Evolutionary conservation across 495 filamentous ascomycete genomes (phyloP).

Genomic region (Neurospora sp.): DNA sequence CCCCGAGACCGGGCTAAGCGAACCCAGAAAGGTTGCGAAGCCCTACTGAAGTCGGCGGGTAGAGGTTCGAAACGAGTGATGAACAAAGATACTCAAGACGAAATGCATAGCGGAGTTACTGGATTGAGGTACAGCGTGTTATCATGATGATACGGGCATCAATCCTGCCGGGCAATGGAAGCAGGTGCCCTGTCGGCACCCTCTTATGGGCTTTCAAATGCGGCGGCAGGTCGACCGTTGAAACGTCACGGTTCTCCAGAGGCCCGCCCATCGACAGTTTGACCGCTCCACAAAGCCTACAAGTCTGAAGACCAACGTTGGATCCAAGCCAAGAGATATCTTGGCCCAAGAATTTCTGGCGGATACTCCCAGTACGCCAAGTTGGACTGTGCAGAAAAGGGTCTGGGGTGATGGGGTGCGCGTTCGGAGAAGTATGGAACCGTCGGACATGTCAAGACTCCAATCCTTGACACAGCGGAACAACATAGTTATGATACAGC

Average conservation of each 20-base stretch:
- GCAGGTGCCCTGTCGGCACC: background rate
- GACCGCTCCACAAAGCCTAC: background rate
- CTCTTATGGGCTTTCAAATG: background rate
- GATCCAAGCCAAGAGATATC: background rate
- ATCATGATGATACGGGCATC: background rate
- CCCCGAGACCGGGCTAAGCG: slow-evolving; percentile 63
- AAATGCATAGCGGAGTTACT: background rate
- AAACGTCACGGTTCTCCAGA: background rate
- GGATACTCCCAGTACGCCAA: background rate
- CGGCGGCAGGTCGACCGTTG: background rate
- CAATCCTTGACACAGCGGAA: background rate
- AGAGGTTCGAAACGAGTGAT: background rate
- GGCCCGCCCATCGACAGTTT: background rate
- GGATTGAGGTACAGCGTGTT: background rate
- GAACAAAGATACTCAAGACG: background rate
- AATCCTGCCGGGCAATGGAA: background rate
- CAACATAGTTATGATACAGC: background rate
- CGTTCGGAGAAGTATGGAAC: background rate
- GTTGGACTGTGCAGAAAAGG: background rate
- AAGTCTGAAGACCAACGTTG: background rate
- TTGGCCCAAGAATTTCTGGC: background rate
- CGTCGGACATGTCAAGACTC: background rate
- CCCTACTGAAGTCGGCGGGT: slow-evolving; percentile 52
- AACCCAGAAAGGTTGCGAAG: slow-evolving; percentile 86
- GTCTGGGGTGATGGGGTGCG: background rate